Evolutionary conservation across 495 filamentous ascomycete species (phyloP).

Genomic region (Schizothecium vesticola): DNA sequence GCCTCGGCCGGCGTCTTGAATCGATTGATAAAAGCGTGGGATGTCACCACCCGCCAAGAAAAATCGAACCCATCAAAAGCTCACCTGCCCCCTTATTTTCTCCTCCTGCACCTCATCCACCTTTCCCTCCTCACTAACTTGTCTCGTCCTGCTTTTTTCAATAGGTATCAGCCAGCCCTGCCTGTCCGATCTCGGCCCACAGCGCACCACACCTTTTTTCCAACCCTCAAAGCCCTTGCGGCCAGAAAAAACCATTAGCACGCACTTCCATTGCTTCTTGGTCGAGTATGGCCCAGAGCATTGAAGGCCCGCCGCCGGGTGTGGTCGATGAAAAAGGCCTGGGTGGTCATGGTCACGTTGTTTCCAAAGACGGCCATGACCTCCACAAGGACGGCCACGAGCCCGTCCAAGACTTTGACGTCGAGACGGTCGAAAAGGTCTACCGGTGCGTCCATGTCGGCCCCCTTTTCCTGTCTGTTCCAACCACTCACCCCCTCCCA

Average conservation of each 20-base stretch:
- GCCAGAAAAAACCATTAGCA: constrained; percentile 43
- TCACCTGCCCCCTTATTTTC: not conserved
- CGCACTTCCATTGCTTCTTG: constrained; percentile 48
- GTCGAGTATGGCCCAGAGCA: constrained; percentile 42
- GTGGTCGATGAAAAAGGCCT: constrained; percentile 27
- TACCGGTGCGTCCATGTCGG: constrained; percentile 47
- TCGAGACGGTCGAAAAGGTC: constrained; percentile 56
- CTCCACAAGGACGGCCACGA: constrained; percentile 10
- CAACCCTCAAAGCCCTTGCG: not conserved
- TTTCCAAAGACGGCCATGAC: constrained; percentile 6
- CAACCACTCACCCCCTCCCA: constrained; percentile 17
- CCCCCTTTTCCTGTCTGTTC: not conserved
- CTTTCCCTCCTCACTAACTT: not conserved
- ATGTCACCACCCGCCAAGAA: not conserved
- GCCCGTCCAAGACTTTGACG: constrained; percentile 33
- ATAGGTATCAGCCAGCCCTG: not conserved
- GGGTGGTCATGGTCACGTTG: constrained; percentile 11
- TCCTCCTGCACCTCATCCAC: not conserved
- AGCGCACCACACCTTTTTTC: not conserved
- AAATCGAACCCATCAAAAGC: not conserved
- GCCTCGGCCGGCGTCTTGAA: not conserved
- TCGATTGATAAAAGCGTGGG: not conserved
- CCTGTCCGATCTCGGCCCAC: constrained; percentile 20
- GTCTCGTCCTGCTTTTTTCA: not conserved
- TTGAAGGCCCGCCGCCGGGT: constrained; percentile 5